Base-by-base conservation (phyloP, 164 flowering plant genomes). In the Chloranthus sessilifolius region DNA sequence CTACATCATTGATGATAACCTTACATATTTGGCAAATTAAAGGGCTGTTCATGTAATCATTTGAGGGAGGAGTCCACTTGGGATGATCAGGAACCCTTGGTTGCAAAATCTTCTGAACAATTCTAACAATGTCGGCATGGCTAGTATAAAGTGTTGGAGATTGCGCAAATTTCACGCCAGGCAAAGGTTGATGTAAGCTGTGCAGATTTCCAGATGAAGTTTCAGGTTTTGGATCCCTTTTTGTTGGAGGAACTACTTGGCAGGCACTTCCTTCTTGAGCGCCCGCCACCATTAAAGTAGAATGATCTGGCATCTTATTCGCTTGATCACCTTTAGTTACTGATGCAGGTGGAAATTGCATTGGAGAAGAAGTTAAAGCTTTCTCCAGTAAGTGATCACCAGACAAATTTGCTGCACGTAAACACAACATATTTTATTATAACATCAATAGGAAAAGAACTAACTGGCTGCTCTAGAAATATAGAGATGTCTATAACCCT, bases 1-100 rank as follows among this genome's bases (percentile, higher is more conserved):
- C 91, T 48, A 82, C 74, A 24, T 92, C 96, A 53, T 44, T 78
- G 27, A 74, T 53, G 10, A 66, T 54, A 43, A 63, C 34, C 59
- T 78, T 72, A 77, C 99, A 94, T 15, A 68, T 57, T 66, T 86
- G 95, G 58, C 97, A 92, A 57, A 71, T 67, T 56, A 88, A 47
- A 17, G 88, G 67, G 70, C 73, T 84, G 50, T 64, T 84, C 97
- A 92, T 86, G 67, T 92, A 92, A 51, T 86, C 97, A 46, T 82
- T 71, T 15, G 95, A 84, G 53, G 97, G 97, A 50, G 92, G 87
- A 64, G 63, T 77, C 95, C 96, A 86, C 6, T 73, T 67, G 23
- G 81, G 81, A 43, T 62, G 81, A 52, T 77, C 69, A 38, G 74
- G 71, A 63, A 53, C 53, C 64, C 72, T 72, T 35, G 85, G 80